Base-by-base conservation (phyloP, 805 yeast genomes). In the Saccharomycopsis capsularis region DNA sequence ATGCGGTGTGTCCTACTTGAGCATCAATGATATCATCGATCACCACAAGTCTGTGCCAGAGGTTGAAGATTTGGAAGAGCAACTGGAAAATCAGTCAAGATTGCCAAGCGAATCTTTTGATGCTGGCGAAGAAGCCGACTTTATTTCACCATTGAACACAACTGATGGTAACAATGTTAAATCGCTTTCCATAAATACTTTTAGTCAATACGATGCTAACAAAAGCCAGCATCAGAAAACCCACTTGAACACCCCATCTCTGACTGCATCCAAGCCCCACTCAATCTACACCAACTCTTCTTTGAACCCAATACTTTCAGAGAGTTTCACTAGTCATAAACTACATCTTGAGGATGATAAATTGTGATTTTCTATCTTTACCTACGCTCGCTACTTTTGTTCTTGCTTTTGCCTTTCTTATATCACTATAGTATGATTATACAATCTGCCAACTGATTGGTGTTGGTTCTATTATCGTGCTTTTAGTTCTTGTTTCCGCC, bases 1-100 rank as follows among this genome's bases (percentile, higher is more conserved):
- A 2, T 13, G 58, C 1, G 95, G 95, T 1, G 95, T 86, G 2
- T 71, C 79, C 30, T 62, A 76, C 11, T 68, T 87, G 18, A 81
- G 89, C 46, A 74, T 81, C 74, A 75, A 76, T 46, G 56, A 63
- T 18, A 64, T 61, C 16, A 37, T 36, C 21, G 34, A n/a, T 15
- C 25, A 40, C 38, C 27, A 21, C 4, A 35, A 38, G 11, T 24
- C 30, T 13, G 41, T 16, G 15, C 9, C n/a, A 6, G 27, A 32
- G 13, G 19, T 7, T 25, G 11, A 3, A 7, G 41, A 19, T n/a
- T 19, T 35, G n/a, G 19, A 35, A 35, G 43, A 18, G 19, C n/a
- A 18, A 3, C 30, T 15, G 23, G 27, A 38, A 38, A 15, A 18
- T 21, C 21, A 18, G 13, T 6, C 7, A 23, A 15, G 37, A 22